These are phyloP conservation scores for Brassica nigra DNA, from an alignment of 345 rosid genomes.

Conservation along the genomic window DNA sequence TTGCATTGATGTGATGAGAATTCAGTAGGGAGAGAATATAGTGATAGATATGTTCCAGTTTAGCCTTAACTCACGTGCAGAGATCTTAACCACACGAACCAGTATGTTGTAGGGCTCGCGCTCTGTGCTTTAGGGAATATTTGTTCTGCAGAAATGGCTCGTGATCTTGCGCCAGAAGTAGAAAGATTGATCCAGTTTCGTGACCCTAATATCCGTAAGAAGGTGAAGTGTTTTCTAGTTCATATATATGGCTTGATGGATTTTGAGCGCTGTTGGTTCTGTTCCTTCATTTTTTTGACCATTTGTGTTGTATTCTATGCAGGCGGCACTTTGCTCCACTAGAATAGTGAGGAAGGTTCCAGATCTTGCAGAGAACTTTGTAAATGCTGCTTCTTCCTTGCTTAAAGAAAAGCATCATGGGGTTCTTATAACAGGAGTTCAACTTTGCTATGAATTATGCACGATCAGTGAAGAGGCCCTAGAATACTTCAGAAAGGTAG, in stretches of 20 bases:
- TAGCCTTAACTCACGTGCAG: constrained; percentile 70
- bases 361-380: constrained; percentile 96
- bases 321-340: constrained; percentile 98
- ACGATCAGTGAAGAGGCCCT: constrained; percentile 85
- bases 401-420: constrained; percentile 99
- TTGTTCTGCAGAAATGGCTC: constrained; percentile 99
- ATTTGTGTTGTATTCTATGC: constrained; percentile 26
- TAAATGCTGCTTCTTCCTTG: constrained; percentile 80
- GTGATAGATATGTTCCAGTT: constrained; percentile 2
- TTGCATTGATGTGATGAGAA: constrained; percentile 3
- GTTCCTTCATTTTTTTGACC: constrained; percentile 28
- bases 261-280: background rate
- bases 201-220: constrained; percentile 97
- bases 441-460: constrained; percentile 92
- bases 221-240: constrained; percentile 51
- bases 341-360: constrained; percentile 97
- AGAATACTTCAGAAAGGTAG: constrained; percentile 87
- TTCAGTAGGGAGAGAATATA: background rate
- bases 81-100: constrained; percentile 97
- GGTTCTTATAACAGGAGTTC: constrained; percentile 91
- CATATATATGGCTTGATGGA: constrained; percentile 9
- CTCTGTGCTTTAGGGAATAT: constrained; percentile 99
- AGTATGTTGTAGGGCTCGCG: constrained; percentile 97
- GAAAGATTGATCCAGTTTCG: constrained; percentile 95
- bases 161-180: constrained; percentile 99